A percentile compares a stretch with the other conserved stretches of the same genome.
phyloP scores from a whole-genome alignment of 768 basidiomycete genomes.

The Favolaschia claudopus region DNA sequence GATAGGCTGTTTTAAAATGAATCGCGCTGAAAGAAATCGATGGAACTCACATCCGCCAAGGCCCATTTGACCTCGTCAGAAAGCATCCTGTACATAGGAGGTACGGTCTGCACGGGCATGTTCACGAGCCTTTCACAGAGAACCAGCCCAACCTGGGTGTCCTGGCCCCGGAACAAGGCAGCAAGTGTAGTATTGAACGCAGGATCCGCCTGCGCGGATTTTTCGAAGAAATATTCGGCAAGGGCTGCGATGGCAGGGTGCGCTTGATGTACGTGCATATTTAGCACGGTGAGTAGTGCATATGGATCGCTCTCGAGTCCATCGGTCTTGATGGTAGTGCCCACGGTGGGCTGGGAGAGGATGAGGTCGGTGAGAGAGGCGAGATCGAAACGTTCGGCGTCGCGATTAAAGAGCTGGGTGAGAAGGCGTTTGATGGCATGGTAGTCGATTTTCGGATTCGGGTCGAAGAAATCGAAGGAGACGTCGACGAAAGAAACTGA shows the following conservation, averaged over 20 bases:
- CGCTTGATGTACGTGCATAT: slow-evolving; percentile 76
- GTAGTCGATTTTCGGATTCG: slow-evolving; percentile 83
- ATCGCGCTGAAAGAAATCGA: slow-evolving; percentile 3
- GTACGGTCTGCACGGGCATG: slow-evolving; percentile 93
- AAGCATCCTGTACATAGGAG: slow-evolving; percentile 93
- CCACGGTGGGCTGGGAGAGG: slow-evolving; percentile 74
- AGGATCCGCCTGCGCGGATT: slow-evolving; percentile 57
- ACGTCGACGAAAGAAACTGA: slow-evolving; percentile 74
- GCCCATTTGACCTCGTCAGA: slow-evolving; percentile 83
- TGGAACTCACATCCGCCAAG: slow-evolving; percentile 61
- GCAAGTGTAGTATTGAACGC: slow-evolving; percentile 62
- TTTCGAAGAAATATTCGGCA: slow-evolving; percentile 71
- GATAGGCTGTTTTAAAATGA: not conserved
- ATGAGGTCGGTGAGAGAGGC: slow-evolving; percentile 84
- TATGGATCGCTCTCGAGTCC: slow-evolving; percentile 90
- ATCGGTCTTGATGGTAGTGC: slow-evolving; percentile 93
- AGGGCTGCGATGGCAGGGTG: slow-evolving; percentile 76
- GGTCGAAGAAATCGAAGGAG: slow-evolving; percentile 94
- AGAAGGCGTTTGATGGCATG: slow-evolving; percentile 83
- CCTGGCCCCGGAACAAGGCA: slow-evolving; percentile 57
- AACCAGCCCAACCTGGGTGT: slow-evolving; percentile 78
- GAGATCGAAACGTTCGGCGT: slow-evolving; percentile 75
- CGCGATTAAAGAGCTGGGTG: slow-evolving; percentile 72
- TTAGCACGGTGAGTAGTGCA: slow-evolving; percentile 85
- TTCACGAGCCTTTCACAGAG: slow-evolving; percentile 91